Base-by-base conservation (phyloP, 2,329 filamentous ascomycete species). In the Daldinia eschscholtzii region DNA sequence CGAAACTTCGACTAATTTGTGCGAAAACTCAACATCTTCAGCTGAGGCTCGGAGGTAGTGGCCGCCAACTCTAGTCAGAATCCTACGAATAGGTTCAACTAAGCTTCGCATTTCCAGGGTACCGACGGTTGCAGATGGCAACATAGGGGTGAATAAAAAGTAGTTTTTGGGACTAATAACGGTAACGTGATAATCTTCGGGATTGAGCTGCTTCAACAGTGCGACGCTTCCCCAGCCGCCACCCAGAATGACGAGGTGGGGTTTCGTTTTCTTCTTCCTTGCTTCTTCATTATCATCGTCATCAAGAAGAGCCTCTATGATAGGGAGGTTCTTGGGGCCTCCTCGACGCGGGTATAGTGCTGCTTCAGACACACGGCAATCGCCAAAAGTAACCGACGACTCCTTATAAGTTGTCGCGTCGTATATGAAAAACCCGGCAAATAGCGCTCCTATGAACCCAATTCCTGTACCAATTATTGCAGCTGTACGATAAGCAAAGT, bases 131-230 rank as follows among this genome's bases (percentile, higher is more conserved):
- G 96, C 97, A 37, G 94, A 97, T 1, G 96, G 96, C 48, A 99
- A 85, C 94, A 99, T 98, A 0, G 96, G 96, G 1, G 96, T 99
- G 80, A 99, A 99, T 35, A 99, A 83, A 82, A 99, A 99, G 82
- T 98, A 97, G 76, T 98, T 98, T 39, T 92, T 92, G 0, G 96
- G 95, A 12, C 94, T 97, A 48, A 99, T 91, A 42, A 99, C 92
- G 4, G 95, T 98, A 73, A 99, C 91, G 80, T 99, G 94, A 78
- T 98, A 99, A 75, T 98, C 93, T 12, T 94, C 93, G 0, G 94
- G 91, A 70, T 95, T 92, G 70, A 99, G 82, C 70, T 93, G 91
- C 83, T 99, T 99, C 73, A 99, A 83, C 66, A 99, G 83, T 4
- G 95, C 93, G 68, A 99, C 92, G 75, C 93, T 93, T 61, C 94